phyloP scores from a whole-genome alignment of 805 yeast species.

The Diddensiella caesifluorescens region DNA sequence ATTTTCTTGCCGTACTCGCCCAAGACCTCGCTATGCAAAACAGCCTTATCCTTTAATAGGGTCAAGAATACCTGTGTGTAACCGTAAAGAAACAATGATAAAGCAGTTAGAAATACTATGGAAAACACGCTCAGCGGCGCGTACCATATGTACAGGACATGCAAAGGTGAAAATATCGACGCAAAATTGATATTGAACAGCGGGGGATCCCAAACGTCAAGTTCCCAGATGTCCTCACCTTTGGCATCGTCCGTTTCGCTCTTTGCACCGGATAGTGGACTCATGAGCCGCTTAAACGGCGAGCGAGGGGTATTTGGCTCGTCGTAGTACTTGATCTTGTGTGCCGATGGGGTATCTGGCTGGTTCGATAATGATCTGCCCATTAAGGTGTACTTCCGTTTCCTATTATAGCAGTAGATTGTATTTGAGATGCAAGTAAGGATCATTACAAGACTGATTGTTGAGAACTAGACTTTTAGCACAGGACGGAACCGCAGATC shows the following conservation, averaged over 20 bases:
- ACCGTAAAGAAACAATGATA: constrained; percentile 33
- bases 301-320: background rate
- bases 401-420: constrained; percentile 12
- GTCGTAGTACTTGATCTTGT: constrained; percentile 9
- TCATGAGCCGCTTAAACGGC: constrained; percentile 2
- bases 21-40: constrained; percentile 54
- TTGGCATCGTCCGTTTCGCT: constrained; percentile 2
- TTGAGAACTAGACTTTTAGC: background rate
- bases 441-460: constrained; percentile 10
- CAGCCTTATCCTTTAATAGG: constrained; percentile 52
- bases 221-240: constrained; percentile 39
- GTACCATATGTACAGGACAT: constrained; percentile 39
- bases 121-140: constrained; percentile 36
- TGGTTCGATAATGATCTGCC: constrained; percentile 19
- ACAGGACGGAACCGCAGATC: background rate
- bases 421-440: constrained; percentile 17
- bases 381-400: constrained; percentile 20
- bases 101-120: constrained; percentile 34
- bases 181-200: constrained; percentile 48
- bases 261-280: background rate
- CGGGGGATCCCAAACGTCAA: constrained; percentile 65
- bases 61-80: constrained; percentile 42
- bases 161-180: constrained; percentile 56
- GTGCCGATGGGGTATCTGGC: constrained; percentile 26
- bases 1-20: constrained; percentile 59